A percentile compares a stretch with the other conserved stretches of the same genome.
Conservation (phyloP, 305 asterid species). For the Fraxinus sp. region DNA sequence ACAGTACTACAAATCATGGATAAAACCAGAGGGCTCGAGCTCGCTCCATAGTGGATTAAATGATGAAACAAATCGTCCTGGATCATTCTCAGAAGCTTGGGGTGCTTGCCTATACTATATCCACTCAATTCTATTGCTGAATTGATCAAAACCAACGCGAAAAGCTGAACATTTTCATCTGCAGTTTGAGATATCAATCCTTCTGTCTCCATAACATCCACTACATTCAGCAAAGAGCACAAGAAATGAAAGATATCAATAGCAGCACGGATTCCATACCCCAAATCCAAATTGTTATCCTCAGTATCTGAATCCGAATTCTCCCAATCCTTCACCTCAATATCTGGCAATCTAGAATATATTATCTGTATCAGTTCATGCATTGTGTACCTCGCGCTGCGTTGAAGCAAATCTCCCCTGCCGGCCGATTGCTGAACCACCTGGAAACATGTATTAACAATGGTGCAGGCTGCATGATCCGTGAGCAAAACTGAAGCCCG, state of each 20-base stretch:
- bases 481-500: conserved; percentile 62
- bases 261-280: conserved; percentile 75
- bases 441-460: conserved; percentile 87
- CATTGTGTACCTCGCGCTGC: conserved; percentile 81
- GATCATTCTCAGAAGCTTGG: conserved; percentile 82
- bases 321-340: conserved; percentile 78
- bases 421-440: conserved; percentile 76
- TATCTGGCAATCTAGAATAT: conserved; percentile 63
- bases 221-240: conserved; percentile 84
- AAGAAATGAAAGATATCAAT: conserved; percentile 84
- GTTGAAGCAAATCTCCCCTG: conserved; percentile 73
- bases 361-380: conserved; percentile 76
- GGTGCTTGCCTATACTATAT: conserved; percentile 87
- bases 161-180: conserved; percentile 72
- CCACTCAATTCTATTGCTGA: conserved; percentile 83
- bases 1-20: conserved; percentile 90
- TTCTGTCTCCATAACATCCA: conserved; percentile 57
- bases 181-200: conserved; percentile 47
- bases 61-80: conserved; percentile 91
- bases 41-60: conserved; percentile 69
- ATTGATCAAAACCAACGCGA: conserved; percentile 68
- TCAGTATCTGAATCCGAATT: conserved; percentile 82
- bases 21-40: conserved; percentile 66
- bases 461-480: conserved; percentile 72
- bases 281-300: conserved; percentile 58